Evolutionary conservation across 805 yeast genomes (phyloP), one percentile per base, ranked within the genome.

Genomic region (Barnettozyma sucrosica): DNA sequence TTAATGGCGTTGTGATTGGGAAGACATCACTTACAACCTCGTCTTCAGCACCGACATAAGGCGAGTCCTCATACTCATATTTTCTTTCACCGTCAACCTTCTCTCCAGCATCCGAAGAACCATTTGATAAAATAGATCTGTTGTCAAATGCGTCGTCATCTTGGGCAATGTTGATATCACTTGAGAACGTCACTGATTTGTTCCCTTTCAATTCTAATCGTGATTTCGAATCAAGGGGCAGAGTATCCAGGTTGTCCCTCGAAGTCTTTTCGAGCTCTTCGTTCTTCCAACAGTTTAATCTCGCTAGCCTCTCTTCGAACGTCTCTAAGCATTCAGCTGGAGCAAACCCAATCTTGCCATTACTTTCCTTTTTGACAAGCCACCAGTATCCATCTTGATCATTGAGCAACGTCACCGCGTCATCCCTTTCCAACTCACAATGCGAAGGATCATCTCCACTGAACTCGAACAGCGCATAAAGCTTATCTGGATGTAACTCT

Each of bases 331-430:
- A 80, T 64, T 93, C 99, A 1, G 97, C 98, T 1, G 99, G 99
- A 2, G 95, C 95, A 70, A 90, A 93, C 1, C 99, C 99, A 45
- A 92, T 81, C 55, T 81, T 76, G 3, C 82, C 82, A 61, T 81
- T 85, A 40, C 62, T 65, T 37, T 71, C 70, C 51, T 73, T 63
- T 57, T 76, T 65, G 55, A 93, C 92, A 10, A 92, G 71, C 98
- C 99, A 93, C 99, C 99, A 93, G 67, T 93, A 93, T 51, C 87
- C 77, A 66, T 93, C 97, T 43, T 85, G 82, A 61, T 93, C 99
- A 61, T 89, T 89, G 32, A 93, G 68, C 18, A 93, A 68, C 39
- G 77, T 71, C 53, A 95, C 92, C 2, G 95, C 82, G 57, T 89
- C 96, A 59, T 92, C 90, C 54, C 88, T 80, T 19, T 69, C 63